A percentile compares a stretch with the other conserved stretches of the same genome.
These are phyloP conservation scores for Trichoderma afroharzianum DNA, from an alignment of 2,329 filamentous ascomycete species.

Conservation along the genomic window DNA sequence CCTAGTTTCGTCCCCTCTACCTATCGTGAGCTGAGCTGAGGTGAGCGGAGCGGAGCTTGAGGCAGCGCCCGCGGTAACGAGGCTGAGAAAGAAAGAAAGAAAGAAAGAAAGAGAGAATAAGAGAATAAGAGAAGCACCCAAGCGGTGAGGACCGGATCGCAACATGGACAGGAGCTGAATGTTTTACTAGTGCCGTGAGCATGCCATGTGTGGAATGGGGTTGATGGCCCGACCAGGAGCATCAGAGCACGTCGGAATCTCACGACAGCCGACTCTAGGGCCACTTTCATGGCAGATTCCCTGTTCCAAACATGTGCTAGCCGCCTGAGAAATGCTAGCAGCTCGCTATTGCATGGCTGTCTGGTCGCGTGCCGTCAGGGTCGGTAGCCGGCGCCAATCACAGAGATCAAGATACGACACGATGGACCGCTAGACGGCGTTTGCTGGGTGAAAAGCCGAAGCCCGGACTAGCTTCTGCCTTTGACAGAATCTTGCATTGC, in stretches of 20 bases:
- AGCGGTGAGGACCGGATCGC: not conserved
- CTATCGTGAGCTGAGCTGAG: conserved; percentile 6
- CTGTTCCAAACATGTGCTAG: not conserved
- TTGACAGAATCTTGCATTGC: not conserved
- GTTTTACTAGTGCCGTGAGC: not conserved
- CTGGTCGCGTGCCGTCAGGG: conserved; percentile 9
- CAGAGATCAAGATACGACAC: not conserved
- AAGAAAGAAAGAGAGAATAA: not conserved
- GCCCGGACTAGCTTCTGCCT: not conserved
- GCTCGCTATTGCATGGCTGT: not conserved
- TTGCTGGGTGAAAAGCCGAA: not conserved
- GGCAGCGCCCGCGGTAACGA: not conserved
- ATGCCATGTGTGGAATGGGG: not conserved
- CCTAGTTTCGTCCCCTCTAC: not conserved
- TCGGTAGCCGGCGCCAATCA: not conserved
- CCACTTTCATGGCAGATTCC: not conserved
- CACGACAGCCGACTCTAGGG: not conserved
- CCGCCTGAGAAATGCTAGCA: not conserved
- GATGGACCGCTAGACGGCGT: not conserved
- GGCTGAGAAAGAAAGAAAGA: not conserved
- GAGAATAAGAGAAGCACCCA: not conserved
- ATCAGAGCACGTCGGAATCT: not conserved
- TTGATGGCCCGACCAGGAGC: not conserved
- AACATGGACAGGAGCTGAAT: not conserved
- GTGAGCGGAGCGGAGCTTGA: not conserved